Base-by-base conservation (phyloP, 1,139 yeast species). In the Hansenula sp. region DNA sequence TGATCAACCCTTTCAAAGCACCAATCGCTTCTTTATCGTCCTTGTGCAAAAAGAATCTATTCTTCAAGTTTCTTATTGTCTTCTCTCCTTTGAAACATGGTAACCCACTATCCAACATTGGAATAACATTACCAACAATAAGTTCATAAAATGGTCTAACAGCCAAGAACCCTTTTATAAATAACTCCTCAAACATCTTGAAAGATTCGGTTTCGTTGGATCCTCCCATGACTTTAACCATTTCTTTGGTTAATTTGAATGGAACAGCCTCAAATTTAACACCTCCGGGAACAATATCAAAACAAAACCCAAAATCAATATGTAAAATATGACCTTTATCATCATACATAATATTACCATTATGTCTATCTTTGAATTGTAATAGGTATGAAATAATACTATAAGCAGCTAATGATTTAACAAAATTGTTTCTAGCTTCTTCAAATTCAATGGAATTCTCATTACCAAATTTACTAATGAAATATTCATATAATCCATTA, bases 261-360 rank as follows among this genome's bases (percentile, higher is more conserved):
- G 99, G 99, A 1, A 96, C 96, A 16, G 90, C 96, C 61, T 94
- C 99, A 63, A 94, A 94, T 58, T 84, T 88, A 45, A 94, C 98
- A 32, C 99, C 99, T 52, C 99, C 99, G 5, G 99, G 99, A 33
- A 89, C 98, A 67, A 94, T 93, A 67, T 94, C 99, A 65, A 94
- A 94, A 59, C 97, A 91, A 73, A 94, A 93, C 5, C 99, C 99
- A 69, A 94, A 94, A 69, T 94, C 99, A 66, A 94, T 88, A 65
- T 94, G 99, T 49, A 94, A 71, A 47, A 94, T 79, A 61, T 93
- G 97, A 4, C 99, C 99, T 53, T 87, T 86, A 49, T 83, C 89
- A 62, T 93, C 99, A 63, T 93, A 93, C 99, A 94, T 93, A 55
- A 94, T 93, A 66, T 94, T 94, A 65, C 99, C 99, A 65, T 94